phyloP scores from a whole-genome alignment of 345 rosid genomes.

The Crucihimalaya himalaica region DNA sequence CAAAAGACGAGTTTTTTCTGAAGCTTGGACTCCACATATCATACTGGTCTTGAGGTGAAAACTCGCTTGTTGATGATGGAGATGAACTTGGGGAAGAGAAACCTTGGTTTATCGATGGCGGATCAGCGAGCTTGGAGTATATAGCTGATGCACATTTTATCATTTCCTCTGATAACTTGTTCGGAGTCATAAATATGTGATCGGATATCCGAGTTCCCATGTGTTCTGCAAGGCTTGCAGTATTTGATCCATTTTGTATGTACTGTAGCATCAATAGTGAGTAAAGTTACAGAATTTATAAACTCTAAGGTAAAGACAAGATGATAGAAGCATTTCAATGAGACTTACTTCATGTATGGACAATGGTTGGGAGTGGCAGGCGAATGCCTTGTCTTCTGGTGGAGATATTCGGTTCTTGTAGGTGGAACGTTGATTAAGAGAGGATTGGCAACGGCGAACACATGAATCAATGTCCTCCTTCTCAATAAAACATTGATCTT shows the following conservation, averaged over 20 bases:
- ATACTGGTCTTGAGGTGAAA: conserved; percentile 72
- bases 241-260: conserved; percentile 61
- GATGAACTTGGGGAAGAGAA: conserved; percentile 88
- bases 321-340: background rate
- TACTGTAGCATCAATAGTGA: conserved; percentile 51
- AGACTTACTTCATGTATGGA: conserved; percentile 69
- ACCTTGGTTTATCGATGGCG: conserved; percentile 65
- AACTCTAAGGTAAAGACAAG: background rate
- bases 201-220: conserved; percentile 87
- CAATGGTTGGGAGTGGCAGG: conserved; percentile 80
- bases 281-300: conserved; percentile 4
- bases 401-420: conserved; percentile 52
- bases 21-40: conserved; percentile 95
- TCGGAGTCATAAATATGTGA: conserved; percentile 80
- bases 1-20: conserved; percentile 76
- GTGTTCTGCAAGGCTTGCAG: conserved; percentile 88
- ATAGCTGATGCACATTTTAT: conserved; percentile 80
- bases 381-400: conserved; percentile 55
- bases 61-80: conserved; percentile 63
- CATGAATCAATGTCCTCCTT: conserved; percentile 56
- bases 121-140: conserved; percentile 86
- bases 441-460: conserved; percentile 81
- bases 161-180: conserved; percentile 95
- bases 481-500: conserved; percentile 47
- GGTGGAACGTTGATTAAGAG: conserved; percentile 69